phyloP scores from a whole-genome alignment of 2,329 filamentous ascomycete genomes.

The Drechmeria coniospora region DNA sequence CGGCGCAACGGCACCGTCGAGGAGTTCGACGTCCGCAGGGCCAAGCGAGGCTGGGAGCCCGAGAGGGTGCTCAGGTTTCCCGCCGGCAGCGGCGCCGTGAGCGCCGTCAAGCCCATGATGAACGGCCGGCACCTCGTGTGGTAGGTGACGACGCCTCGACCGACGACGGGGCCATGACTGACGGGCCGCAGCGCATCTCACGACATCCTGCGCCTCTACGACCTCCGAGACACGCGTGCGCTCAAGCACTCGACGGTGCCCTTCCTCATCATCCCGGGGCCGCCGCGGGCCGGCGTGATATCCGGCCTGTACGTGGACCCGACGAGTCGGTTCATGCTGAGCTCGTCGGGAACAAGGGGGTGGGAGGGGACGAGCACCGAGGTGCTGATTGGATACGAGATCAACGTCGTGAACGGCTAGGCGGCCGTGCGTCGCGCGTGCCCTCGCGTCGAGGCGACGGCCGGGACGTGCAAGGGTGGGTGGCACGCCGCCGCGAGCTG shows the following conservation, averaged over 20 bases:
- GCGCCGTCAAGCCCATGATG: constrained; percentile 75
- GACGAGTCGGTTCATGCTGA: constrained; percentile 80
- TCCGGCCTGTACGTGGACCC: constrained; percentile 76
- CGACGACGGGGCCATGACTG: background rate
- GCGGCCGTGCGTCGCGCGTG: background rate
- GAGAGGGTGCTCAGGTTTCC: constrained; percentile 77
- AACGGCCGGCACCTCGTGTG: constrained; percentile 88
- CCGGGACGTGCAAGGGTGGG: too few relatives aligned
- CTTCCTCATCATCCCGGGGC: constrained; percentile 91
- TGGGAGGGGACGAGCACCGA: constrained; percentile 91
- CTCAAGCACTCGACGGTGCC: constrained; percentile 68
- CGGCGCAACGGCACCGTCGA: constrained; percentile 86
- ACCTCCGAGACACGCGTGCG: constrained; percentile 52
- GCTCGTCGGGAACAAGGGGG: constrained; percentile 77
- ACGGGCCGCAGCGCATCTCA: constrained; percentile 53
- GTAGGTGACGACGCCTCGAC: constrained; percentile 18
- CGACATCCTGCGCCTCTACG: constrained; percentile 87
- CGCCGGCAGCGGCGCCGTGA: constrained; percentile 76
- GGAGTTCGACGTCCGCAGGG: constrained; percentile 78
- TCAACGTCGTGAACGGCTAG: constrained; percentile 23
- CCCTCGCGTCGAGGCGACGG: too few relatives aligned
- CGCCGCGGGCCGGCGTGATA: constrained; percentile 68
- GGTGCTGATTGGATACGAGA: constrained; percentile 88
- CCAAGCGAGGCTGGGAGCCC: constrained; percentile 49
- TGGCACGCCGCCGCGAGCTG: too few relatives aligned